Evolutionary conservation across 805 yeast genomes (phyloP).

Genomic region (Saccharomycopsis javanensis): DNA sequence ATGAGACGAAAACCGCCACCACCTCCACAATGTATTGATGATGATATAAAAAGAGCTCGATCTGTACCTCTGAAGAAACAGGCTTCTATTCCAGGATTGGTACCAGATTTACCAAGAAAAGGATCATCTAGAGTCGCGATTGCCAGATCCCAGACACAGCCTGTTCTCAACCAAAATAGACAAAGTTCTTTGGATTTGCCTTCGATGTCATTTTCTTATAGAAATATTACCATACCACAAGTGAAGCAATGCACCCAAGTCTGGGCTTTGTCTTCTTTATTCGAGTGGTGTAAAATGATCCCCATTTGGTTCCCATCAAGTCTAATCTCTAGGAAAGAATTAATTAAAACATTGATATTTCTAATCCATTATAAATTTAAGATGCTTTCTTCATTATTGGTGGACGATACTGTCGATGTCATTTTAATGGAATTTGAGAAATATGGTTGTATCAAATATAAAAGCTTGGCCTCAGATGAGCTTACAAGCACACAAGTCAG

Average conservation of each 20-base stretch:
- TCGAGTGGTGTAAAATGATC: constrained; percentile 45
- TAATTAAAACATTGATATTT: constrained; percentile 42
- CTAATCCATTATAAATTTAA: constrained; percentile 43
- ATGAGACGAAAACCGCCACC: constrained; percentile 1
- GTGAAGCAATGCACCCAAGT: constrained; percentile 38
- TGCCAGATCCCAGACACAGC: neutral
- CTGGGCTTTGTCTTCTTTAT: constrained; percentile 39
- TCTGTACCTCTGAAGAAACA: neutral
- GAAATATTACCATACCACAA: constrained; percentile 39
- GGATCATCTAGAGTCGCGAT: neutral
- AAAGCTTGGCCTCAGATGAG: constrained; percentile 10
- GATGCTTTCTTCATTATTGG: constrained; percentile 38
- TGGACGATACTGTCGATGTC: constrained; percentile 42
- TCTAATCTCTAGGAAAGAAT: constrained; percentile 40
- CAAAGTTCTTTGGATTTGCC: constrained; percentile 34
- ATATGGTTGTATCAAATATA: constrained; percentile 35
- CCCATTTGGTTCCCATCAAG: constrained; percentile 45
- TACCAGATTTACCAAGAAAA: neutral
- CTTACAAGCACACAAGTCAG: neutral
- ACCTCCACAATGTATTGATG: neutral
- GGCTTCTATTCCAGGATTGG: neutral
- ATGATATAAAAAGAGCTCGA: constrained; percentile 1
- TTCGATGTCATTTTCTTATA: constrained; percentile 46
- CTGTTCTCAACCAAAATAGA: neutral
- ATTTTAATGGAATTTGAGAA: constrained; percentile 35